These are phyloP conservation scores for Inga leiocalycina DNA, from an alignment of 306 rosid species.

Conservation along the genomic window DNA sequence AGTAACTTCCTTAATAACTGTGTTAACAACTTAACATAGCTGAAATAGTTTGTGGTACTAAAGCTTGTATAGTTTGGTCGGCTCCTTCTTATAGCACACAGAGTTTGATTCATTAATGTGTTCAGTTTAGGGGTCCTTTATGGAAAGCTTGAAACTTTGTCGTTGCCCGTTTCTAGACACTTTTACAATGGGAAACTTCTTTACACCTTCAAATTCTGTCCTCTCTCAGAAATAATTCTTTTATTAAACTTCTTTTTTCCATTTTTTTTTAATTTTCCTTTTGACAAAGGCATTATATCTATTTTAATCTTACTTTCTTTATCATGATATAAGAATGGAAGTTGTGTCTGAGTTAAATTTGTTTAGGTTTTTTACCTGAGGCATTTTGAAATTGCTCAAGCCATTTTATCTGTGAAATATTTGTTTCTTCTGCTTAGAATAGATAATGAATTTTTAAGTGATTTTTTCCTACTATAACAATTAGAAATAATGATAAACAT, in stretches of 20 bases:
- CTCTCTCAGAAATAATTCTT: background rate
- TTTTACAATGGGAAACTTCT: background rate
- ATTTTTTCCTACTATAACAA: background rate
- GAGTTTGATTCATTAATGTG: no score
- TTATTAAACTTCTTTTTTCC: background rate
- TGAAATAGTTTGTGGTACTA: background rate
- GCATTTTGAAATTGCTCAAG: background rate
- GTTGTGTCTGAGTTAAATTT: background rate
- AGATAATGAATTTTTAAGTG: background rate
- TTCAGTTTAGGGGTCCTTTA: no score
- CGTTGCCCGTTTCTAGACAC: background rate
- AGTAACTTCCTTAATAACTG: background rate
- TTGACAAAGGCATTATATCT: background rate
- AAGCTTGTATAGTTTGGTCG: background rate
- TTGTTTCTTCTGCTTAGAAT: background rate
- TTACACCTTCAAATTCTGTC: background rate
- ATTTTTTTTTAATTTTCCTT: no score
- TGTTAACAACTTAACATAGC: background rate
- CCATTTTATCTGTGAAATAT: conserved; percentile 1
- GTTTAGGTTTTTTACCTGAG: background rate
- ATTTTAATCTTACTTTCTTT: background rate
- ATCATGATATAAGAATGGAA: background rate
- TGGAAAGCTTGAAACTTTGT: background rate
- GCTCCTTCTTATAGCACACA: no score
- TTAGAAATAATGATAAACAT: background rate